phyloP scores from a whole-genome alignment of 2,329 filamentous ascomycete genomes.

The Claviceps maximensis region DNA sequence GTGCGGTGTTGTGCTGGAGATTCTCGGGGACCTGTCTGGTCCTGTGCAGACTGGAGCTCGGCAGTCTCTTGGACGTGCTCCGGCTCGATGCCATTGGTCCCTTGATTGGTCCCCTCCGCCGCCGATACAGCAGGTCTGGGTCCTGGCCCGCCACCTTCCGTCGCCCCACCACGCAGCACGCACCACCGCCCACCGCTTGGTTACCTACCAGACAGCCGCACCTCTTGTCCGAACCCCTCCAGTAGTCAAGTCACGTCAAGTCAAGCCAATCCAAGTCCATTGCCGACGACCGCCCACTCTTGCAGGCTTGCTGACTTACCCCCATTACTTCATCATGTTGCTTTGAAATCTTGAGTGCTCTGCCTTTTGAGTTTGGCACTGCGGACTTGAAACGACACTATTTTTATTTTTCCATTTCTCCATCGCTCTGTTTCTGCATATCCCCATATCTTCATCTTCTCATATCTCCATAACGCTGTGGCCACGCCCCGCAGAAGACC shows the following conservation, averaged over 20 bases:
- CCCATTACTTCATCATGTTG: not conserved
- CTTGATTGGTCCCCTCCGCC: too few species aligned
- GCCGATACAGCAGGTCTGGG: too few species aligned
- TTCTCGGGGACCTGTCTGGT: too few species aligned
- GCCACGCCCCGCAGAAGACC: not conserved
- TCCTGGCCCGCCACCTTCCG: not conserved
- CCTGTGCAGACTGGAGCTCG: not conserved
- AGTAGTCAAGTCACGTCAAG: too few species aligned
- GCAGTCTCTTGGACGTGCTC: not conserved
- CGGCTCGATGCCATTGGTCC: too few species aligned
- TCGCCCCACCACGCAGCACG: not conserved
- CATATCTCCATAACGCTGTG: not conserved
- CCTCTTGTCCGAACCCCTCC: too few species aligned
- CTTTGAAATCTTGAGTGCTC: not conserved
- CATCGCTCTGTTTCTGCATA: not conserved
- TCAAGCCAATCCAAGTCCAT: too few species aligned
- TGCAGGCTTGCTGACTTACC: not conserved
- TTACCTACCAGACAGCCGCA: too few species aligned
- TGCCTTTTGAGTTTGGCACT: not conserved
- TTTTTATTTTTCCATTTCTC: not conserved
- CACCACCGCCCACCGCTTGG: too few species aligned
- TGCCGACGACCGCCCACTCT: not conserved
- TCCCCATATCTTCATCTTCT: not conserved
- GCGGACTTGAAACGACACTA: not conserved
- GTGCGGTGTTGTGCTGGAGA: too few species aligned